A percentile compares a stretch with the other conserved stretches of the same genome.
These are phyloP conservation scores for Cymbopogon citratus DNA, from an alignment of 176 grass and related monocot genomes.

Conservation along the genomic window DNA sequence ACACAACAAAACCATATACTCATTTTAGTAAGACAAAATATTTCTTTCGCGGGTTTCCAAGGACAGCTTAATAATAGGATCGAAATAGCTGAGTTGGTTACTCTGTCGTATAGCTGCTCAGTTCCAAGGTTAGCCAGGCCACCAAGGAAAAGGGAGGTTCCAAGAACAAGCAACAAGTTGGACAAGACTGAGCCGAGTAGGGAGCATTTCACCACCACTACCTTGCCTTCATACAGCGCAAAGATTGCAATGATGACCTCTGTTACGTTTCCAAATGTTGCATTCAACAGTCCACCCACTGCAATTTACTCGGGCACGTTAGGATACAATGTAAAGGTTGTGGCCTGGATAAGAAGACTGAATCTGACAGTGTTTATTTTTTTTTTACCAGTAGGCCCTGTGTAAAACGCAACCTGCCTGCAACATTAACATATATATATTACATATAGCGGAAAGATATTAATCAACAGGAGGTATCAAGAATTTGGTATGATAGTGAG, in stretches of 20 bases:
- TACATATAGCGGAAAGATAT: not conserved
- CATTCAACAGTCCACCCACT: slow-evolving; percentile 91
- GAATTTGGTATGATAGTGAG: not conserved
- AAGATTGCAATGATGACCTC: slow-evolving; percentile 87
- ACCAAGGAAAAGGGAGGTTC: slow-evolving; percentile 70
- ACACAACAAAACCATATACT: slow-evolving; percentile 11
- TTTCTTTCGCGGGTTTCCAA: not conserved
- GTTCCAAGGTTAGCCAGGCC: slow-evolving; percentile 64
- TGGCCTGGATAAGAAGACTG: not conserved
- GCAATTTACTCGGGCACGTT: not conserved
- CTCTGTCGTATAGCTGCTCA: slow-evolving; percentile 41
- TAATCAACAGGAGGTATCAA: not conserved
- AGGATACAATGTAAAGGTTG: not conserved
- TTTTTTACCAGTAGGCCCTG: slow-evolving; percentile 62
- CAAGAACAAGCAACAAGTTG: slow-evolving; percentile 86
- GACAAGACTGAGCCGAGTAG: slow-evolving; percentile 82
- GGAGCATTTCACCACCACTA: slow-evolving; percentile 83
- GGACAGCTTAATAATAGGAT: not conserved
- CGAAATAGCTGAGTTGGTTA: slow-evolving; percentile 16
- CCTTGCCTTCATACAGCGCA: slow-evolving; percentile 55
- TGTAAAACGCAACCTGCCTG: slow-evolving; percentile 88
- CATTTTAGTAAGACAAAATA: not conserved
- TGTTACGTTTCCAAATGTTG: slow-evolving; percentile 89
- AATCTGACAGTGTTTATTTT: not conserved
- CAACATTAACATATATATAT: not conserved